Conservation (phyloP, 1,284 basidiomycete genomes). For the Fomitiporia mediterranea region DNA sequence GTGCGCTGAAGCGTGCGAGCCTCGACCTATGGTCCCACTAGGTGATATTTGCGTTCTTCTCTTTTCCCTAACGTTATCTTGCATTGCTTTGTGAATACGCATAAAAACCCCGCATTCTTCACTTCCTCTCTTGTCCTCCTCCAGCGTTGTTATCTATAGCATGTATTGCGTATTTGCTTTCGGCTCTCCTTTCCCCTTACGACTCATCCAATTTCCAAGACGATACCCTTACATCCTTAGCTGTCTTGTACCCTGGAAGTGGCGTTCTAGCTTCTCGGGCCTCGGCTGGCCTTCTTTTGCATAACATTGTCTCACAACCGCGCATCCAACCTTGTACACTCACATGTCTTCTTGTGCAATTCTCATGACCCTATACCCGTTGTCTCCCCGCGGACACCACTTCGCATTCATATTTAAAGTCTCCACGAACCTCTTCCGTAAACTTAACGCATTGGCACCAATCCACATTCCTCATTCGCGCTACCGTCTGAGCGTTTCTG, state of each 20-base stretch:
- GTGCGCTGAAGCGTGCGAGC: slow-evolving; percentile 18
- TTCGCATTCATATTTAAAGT: background rate
- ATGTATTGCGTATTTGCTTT: background rate
- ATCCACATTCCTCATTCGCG: background rate
- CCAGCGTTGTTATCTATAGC: slow-evolving; percentile 1
- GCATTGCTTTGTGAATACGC: slow-evolving; percentile 1
- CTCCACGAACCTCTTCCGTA: slow-evolving; percentile 33
- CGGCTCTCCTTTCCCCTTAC: background rate
- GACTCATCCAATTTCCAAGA: background rate
- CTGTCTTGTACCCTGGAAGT: background rate
- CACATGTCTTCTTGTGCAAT: background rate
- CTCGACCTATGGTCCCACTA: slow-evolving; percentile 11
- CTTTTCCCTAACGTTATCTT: background rate
- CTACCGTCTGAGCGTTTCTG: background rate
- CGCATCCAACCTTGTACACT: background rate
- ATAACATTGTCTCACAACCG: background rate
- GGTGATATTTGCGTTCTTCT: background rate
- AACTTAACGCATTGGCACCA: slow-evolving; percentile 31
- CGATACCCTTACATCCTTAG: background rate
- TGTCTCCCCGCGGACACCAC: slow-evolving; percentile 27
- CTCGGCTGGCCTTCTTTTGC: background rate
- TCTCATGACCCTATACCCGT: background rate
- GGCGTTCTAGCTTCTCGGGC: background rate
- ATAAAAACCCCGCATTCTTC: slow-evolving; percentile 3
- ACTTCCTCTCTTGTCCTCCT: background rate